Conservation (phyloP, 148 eudicot species). For the Camellia sinensis region DNA sequence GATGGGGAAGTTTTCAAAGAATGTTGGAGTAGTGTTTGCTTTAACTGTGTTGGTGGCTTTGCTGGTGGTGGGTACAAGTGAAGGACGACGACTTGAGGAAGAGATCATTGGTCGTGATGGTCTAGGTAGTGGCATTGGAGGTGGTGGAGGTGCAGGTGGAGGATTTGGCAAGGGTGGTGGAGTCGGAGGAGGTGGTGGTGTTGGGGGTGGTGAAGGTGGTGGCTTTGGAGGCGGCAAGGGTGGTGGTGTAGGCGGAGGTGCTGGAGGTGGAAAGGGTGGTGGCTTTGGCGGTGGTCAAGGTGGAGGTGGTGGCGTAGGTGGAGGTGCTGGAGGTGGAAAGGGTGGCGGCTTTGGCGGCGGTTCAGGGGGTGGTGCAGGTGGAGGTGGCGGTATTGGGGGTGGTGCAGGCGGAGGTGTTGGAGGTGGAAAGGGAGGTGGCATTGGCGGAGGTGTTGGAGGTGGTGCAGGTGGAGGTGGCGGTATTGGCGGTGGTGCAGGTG, state of each 20-base stretch:
- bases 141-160: slow-evolving; percentile 19
- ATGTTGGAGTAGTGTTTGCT: slow-evolving; percentile 8
- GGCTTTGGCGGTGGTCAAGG: background rate
- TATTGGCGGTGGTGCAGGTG: slow-evolving; percentile 4
- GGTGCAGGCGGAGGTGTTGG: slow-evolving; percentile 11
- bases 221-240: background rate
- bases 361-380: slow-evolving; percentile 8
- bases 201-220: background rate
- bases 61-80: slow-evolving; percentile 15
- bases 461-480: slow-evolving; percentile 21
- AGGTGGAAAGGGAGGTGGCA: slow-evolving; percentile 11
- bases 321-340: slow-evolving; percentile 1
- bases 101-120: slow-evolving; percentile 12
- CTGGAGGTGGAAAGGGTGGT: background rate
- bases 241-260: background rate
- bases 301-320: background rate
- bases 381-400: slow-evolving; percentile 13
- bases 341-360: slow-evolving; percentile 23
- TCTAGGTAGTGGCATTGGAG: slow-evolving; percentile 14
- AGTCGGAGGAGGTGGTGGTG: background rate
- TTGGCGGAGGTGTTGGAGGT: slow-evolving; percentile 15
- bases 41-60: slow-evolving; percentile 15
- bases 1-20: slow-evolving; percentile 8
- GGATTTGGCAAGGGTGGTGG: slow-evolving; percentile 9
- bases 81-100: slow-evolving; percentile 10